Evolutionary conservation across 169 alveolate genomes (phyloP).

Genomic region (Condylostoma magnum): DNA sequence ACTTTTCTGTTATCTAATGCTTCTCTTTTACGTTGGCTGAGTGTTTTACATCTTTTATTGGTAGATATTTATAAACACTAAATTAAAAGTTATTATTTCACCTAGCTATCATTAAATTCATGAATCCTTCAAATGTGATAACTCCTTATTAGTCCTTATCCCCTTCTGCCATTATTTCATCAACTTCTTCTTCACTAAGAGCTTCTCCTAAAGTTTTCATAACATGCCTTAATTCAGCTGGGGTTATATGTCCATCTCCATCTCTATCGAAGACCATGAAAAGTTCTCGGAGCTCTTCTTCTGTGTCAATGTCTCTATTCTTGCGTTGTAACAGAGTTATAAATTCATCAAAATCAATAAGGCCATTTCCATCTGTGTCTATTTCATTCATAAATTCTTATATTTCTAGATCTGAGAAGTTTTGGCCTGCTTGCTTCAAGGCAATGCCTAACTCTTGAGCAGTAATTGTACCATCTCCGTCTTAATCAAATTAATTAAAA

Average conservation of each 20-base stretch:
- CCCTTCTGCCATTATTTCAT: conserved; percentile 46
- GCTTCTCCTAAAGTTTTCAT: conserved; percentile 47
- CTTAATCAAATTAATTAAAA: conserved; percentile 52
- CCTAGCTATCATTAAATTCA: conserved; percentile 38
- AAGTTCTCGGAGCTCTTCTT: conserved; percentile 45
- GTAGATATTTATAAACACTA: background rate
- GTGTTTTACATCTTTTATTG: background rate
- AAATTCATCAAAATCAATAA: conserved; percentile 45
- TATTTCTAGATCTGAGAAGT: conserved; percentile 48
- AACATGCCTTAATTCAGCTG: conserved; percentile 37
- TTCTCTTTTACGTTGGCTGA: background rate
- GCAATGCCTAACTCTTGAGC: conserved; percentile 51
- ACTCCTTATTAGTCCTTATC: conserved; percentile 51
- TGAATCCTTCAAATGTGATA: conserved; percentile 44
- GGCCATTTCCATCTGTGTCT: conserved; percentile 40
- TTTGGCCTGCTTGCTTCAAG: conserved; percentile 46
- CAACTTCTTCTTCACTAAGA: conserved; percentile 45
- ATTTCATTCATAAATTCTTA: conserved; percentile 51
- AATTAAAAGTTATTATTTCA: no score
- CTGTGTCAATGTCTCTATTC: conserved; percentile 48
- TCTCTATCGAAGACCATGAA: conserved; percentile 46
- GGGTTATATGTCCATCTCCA: conserved; percentile 46
- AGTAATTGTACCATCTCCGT: conserved; percentile 56
- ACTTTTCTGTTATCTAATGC: background rate
- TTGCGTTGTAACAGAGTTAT: conserved; percentile 49